These are phyloP conservation scores for Evernia prunastri DNA, from an alignment of 495 filamentous ascomycete species.

Conservation along the genomic window DNA sequence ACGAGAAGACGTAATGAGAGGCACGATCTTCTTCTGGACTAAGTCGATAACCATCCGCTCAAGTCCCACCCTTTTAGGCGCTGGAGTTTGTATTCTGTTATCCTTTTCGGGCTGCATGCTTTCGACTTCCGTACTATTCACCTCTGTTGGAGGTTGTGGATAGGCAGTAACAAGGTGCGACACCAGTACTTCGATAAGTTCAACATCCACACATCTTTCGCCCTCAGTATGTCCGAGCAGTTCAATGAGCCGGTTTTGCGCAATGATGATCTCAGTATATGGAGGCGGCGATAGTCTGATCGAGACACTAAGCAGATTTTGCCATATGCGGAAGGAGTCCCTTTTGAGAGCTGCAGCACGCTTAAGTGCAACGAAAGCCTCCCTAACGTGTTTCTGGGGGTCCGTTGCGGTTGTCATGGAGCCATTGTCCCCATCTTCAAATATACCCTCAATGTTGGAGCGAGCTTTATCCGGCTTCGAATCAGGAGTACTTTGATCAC, in stretches of 20 bases:
- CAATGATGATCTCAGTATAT: conserved; percentile 65
- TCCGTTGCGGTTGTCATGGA: conserved; percentile 27
- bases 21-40: conserved; percentile 62
- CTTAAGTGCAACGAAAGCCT: conserved; percentile 78
- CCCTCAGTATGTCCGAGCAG: conserved; percentile 60
- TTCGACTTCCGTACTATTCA: conserved; percentile 16
- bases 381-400: conserved; percentile 55
- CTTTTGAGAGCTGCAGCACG: conserved; percentile 73
- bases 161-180: conserved; percentile 53
- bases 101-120: conserved; percentile 19
- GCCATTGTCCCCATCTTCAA: conserved; percentile 30
- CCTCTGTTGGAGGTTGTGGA: conserved; percentile 28
- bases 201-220: conserved; percentile 70
- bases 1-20: conserved; percentile 73
- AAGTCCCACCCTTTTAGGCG: conserved; percentile 23
- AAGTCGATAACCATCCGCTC: conserved; percentile 59
- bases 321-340: conserved; percentile 86
- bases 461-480: conserved; percentile 5
- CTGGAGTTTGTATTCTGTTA: conserved; percentile 24
- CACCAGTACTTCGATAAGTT: conserved; percentile 64
- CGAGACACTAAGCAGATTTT: conserved; percentile 84
- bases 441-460: conserved; percentile 23
- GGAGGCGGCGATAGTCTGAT: conserved; percentile 70
- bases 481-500: conserved; percentile 30
- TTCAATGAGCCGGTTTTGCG: conserved; percentile 65